Percentiles rank a stretch among this genome's conserved stretches.
phyloP scores from a whole-genome alignment of 2,329 filamentous ascomycete genomes.

The Penicillium sp. region DNA sequence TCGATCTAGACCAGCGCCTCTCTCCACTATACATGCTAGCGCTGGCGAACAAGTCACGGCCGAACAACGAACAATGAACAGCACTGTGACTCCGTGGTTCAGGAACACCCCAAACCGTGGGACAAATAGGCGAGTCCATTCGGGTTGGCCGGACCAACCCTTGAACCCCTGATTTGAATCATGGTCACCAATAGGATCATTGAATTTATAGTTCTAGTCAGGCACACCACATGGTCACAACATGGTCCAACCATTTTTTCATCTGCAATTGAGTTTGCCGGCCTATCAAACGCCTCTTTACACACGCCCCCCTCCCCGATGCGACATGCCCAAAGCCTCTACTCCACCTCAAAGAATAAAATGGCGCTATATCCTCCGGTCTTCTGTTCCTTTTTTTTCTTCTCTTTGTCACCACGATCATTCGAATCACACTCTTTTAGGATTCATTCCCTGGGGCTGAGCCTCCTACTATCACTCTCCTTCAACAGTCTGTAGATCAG shows the following conservation, averaged over 20 bases:
- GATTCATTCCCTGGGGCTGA: conserved; percentile 4
- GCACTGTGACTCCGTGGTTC: neutral
- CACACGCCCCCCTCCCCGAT: neutral
- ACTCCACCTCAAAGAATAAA: conserved; percentile 7
- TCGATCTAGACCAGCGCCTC: conserved; percentile 6
- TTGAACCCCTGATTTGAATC: neutral
- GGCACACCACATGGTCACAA: conserved; percentile 5
- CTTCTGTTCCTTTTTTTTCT: neutral
- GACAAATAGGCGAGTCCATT: neutral
- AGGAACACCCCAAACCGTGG: conserved; percentile 1
- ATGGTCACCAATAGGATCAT: conserved; percentile 4
- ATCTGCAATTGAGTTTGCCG: neutral
- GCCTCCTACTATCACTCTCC: conserved; percentile 4
- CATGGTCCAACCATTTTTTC: neutral
- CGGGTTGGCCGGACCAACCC: conserved; percentile 6
- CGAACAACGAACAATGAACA: neutral
- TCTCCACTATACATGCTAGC: neutral
- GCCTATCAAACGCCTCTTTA: conserved; percentile 1
- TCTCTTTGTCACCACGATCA: conserved; percentile 4
- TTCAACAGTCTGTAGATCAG: conserved; percentile 13
- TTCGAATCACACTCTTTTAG: conserved; percentile 12
- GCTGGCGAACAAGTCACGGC: conserved; percentile 1
- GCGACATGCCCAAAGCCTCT: conserved; percentile 1
- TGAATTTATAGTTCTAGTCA: neutral
- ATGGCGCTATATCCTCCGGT: conserved; percentile 3